phyloP scores from a whole-genome alignment of 805 yeast genomes.

The Schwanniomyces occidentalis region DNA sequence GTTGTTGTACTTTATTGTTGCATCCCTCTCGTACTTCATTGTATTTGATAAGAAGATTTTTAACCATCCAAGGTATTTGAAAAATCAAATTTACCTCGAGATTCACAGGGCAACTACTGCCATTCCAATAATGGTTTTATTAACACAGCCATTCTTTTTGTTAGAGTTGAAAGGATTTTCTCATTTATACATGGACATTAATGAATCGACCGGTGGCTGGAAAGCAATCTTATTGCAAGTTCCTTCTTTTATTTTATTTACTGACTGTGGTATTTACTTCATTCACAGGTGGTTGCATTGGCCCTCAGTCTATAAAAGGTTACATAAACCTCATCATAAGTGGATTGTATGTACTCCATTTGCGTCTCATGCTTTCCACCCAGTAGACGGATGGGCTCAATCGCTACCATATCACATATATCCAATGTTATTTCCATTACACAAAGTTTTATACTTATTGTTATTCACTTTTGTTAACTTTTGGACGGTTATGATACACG shows the following conservation, averaged over 20 bases:
- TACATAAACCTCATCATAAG: constrained; percentile 98
- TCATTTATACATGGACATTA: constrained; percentile 64
- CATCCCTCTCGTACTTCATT: constrained; percentile 71
- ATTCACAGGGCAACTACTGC: constrained; percentile 75
- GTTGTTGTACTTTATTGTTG: constrained; percentile 73
- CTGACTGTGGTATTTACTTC: constrained; percentile 89
- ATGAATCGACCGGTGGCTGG: constrained; percentile 68
- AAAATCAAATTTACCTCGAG: constrained; percentile 88
- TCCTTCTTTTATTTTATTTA: constrained; percentile 83
- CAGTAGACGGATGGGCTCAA: constrained; percentile 93
- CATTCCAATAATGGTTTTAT: constrained; percentile 84
- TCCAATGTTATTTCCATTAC: constrained; percentile 90
- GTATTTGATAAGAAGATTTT: constrained; percentile 87
- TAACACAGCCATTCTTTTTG: constrained; percentile 90
- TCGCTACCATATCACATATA: constrained; percentile 90
- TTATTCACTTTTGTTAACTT: constrained; percentile 90
- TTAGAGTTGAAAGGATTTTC: constrained; percentile 84
- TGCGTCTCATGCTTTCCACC: constrained; percentile 98
- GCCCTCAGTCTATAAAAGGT: constrained; percentile 79
- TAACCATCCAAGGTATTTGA: constrained; percentile 94
- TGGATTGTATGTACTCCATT: constrained; percentile 99
- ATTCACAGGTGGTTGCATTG: constrained; percentile 93
- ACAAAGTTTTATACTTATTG: constrained; percentile 77
- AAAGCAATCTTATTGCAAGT: constrained; percentile 63
- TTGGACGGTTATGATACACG: constrained; percentile 99